These are phyloP conservation scores for Lithocarpus polystachyus DNA, from an alignment of 306 rosid species.

Conservation along the genomic window DNA sequence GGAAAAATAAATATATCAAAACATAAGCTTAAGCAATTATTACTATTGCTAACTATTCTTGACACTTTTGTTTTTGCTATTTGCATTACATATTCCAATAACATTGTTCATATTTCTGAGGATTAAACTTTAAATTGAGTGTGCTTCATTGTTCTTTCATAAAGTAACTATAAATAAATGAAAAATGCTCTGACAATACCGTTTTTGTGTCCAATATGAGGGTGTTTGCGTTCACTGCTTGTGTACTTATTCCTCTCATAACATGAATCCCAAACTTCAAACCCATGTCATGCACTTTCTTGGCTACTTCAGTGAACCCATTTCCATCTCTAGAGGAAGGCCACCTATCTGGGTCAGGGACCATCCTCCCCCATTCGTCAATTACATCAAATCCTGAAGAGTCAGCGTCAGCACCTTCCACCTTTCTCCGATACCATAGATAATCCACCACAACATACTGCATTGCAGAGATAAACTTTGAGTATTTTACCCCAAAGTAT, in stretches of 20 bases:
- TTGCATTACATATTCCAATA: neutral
- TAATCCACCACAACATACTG: constrained; percentile 94
- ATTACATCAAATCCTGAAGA: constrained; percentile 90
- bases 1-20: constrained; percentile 10
- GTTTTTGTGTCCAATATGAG: constrained; percentile 67
- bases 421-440: constrained; percentile 90
- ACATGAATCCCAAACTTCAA: constrained; percentile 95
- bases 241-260: constrained; percentile 98
- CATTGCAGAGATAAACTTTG: constrained; percentile 23
- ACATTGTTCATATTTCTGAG: neutral
- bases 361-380: constrained; percentile 92
- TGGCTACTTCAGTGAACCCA: constrained; percentile 70
- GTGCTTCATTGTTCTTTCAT: neutral
- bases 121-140: no score
- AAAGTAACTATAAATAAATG: neutral
- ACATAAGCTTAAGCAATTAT: constrained; percentile 16
- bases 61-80: neutral
- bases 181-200: constrained; percentile 41
- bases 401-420: constrained; percentile 66
- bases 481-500: no score
- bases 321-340: constrained; percentile 80
- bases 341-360: constrained; percentile 89
- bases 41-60: neutral
- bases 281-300: constrained; percentile 75
- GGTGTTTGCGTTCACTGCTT: constrained; percentile 84